Base-by-base conservation (phyloP, 208 protist species). In the Balamuthia mandrillaris region DNA sequence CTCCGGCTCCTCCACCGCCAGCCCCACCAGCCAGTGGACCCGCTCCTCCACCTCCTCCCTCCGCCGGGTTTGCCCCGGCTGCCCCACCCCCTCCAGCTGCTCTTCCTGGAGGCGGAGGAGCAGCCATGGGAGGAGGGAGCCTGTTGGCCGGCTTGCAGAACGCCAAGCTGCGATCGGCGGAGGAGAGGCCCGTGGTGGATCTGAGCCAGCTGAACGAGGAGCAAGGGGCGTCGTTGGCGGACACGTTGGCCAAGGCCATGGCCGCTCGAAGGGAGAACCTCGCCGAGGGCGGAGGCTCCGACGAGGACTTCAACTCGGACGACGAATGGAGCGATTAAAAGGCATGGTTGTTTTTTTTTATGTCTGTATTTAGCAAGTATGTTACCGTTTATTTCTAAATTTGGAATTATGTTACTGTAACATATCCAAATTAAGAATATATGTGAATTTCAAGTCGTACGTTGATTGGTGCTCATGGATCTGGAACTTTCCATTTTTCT, bases 251-350 rank as follows among this genome's bases (percentile, higher is more conserved):
- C 66, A 77, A 77, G 66, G 66, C 66, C 66, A 77, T 77, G 66
- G 66, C 66, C 41, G 66, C 66, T 29, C 66, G 66, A 16, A 39
- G 66, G 18, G 66, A 56, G 27, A 45, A 77, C 66, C 49, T 77
- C 44, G 44, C 44, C 44, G 66, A 16, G 29, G 47, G 18, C 21
- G 16, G 49, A 16, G 63, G 49, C 21, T 39, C 49, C 18, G 66
- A 77, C 9, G 66, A 77, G 44, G 66, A 77, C 44, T 45, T 77
- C 24, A 45, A 77, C 66, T 77, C 66, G 0, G 66, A 77, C 66
- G 66, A 77, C 42, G 66, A 77, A 45, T 77, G 66, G 66, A 77
- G 66, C 66, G 66, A 77, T 45, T 77, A 33, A 77, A n/a, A n/a
- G n/a, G n/a, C n/a, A n/a, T n/a, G n/a, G n/a, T n/a, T n/a, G n/a